Evolutionary conservation across 805 yeast species (phyloP), one percentile per base, ranked within the genome.

Genomic region (Kregervanrija pseudodelftensis): DNA sequence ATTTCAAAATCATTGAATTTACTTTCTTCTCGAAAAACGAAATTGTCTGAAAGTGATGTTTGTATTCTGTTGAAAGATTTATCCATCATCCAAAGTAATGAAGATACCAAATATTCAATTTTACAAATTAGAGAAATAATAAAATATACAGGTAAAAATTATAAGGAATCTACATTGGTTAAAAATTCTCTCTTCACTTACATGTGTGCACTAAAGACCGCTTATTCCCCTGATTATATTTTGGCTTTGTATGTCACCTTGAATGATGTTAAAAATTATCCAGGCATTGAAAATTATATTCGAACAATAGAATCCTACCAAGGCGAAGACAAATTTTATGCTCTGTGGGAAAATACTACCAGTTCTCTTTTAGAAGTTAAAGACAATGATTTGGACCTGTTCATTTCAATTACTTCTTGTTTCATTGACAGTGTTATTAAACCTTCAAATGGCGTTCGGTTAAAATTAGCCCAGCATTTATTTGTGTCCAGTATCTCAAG

Each of bases 181-280:
- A 46, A 49, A 36, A 30, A 34, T 8, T 13, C 40, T 1, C 41
- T 61, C 9, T 60, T 59, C 36, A 39, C 43, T 3, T 42, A 51
- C 14, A 46, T 53, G 2, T 50, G 56, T 22, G 47, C 41, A 5
- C 30, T 51, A 7, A 30, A 17, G 1, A 5, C 38, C 0, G 10
- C 37, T 4, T 59, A 54, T 41, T 37, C 44, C 2, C 43, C 55
- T 1, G 31, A 43, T 8, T 54, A 48, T 40, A 48, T 60, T 10
- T 31, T 58, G 35, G 58, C 63, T 2, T 39, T 57, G 17, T 59
- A 52, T 40, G 17, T 58, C 32, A 50, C 50, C n/a, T 43, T 60
- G 13, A 37, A 45, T 10, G 30, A 14, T 33, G 16, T 15, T 11
- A 15, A 15, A 3, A 45, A 41, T 33, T 12, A 38, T n/a, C 12